A percentile compares a stretch with the other conserved stretches of the same genome.
Evolutionary conservation across 805 yeast species (phyloP).

Genomic region (Wickerhamomyces alni): DNA sequence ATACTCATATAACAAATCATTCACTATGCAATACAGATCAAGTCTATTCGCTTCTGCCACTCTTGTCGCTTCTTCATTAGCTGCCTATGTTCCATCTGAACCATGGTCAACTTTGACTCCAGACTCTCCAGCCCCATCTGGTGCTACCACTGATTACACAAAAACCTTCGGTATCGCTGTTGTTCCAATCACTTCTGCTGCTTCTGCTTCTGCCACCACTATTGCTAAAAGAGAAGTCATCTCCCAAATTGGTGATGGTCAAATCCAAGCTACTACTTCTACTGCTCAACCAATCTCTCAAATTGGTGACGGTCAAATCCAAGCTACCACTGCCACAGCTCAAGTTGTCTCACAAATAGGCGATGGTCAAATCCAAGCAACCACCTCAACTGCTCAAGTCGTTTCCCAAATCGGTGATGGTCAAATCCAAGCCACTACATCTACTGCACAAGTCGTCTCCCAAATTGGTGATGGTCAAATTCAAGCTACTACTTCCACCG

Average conservation of each 20-base stretch:
- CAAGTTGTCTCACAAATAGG: conserved; percentile 7
- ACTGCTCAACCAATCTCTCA: conserved; percentile 23
- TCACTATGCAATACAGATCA: conserved; percentile 32
- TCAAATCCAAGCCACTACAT: conserved; percentile 25
- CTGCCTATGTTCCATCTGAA: conserved; percentile 60
- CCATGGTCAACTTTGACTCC: conserved; percentile 76
- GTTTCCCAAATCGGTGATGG: conserved; percentile 24
- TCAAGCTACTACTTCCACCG: conserved; percentile 5
- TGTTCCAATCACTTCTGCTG: conserved; percentile 33
- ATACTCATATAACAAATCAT: too few relatives aligned
- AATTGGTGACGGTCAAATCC: conserved; percentile 26
- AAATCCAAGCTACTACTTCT: conserved; percentile 43
- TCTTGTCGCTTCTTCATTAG: conserved; percentile 42
- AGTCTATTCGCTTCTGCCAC: conserved; percentile 32
- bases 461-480: conserved; percentile 23
- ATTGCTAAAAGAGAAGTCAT: conserved; percentile 37
- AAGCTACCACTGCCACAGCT: conserved; percentile 22
- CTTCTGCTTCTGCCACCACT: conserved; percentile 20
- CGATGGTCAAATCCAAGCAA: conserved; percentile 28
- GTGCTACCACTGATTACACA: conserved; percentile 52
- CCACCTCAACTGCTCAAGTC: conserved; percentile 21
- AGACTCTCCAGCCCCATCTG: conserved; percentile 39
- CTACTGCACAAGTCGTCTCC: conserved; percentile 12
- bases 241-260: conserved; percentile 59
- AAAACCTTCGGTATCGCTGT: conserved; percentile 66